phyloP scores from a whole-genome alignment of 352 stramenopile species.

The Pythium myriotylum region DNA sequence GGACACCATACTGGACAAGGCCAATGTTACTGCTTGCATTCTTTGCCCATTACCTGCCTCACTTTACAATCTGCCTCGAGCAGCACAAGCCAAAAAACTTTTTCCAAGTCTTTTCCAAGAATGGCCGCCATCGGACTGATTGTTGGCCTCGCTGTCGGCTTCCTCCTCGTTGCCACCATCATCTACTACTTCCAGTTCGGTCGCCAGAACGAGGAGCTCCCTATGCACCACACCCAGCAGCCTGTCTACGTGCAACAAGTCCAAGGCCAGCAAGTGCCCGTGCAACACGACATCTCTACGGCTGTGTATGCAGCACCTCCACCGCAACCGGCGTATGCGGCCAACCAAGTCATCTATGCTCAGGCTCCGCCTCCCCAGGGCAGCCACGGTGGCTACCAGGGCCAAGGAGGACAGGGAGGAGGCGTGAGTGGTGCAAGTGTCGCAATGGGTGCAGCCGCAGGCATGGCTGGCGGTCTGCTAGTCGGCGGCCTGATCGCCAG shows the following conservation, averaged over 20 bases:
- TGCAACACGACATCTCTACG: background rate
- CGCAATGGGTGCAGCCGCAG: too few species aligned
- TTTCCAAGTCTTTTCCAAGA: background rate
- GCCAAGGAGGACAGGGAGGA: too few species aligned
- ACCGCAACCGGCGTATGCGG: background rate
- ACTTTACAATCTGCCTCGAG: background rate
- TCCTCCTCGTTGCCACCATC: background rate
- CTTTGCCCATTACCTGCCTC: background rate
- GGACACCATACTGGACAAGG: too few species aligned
- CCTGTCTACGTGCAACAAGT: slow-evolving; percentile 7
- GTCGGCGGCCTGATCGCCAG: too few species aligned
- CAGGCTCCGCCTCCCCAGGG: background rate
- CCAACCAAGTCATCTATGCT: slow-evolving; percentile 4
- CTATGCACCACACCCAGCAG: slow-evolving; percentile 4
- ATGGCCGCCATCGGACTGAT: background rate
- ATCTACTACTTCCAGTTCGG: slow-evolving; percentile 14
- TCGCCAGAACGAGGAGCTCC: background rate
- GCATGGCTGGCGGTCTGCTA: too few species aligned
- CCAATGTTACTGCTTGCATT: background rate
- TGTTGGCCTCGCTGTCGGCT: background rate
- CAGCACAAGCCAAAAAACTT: background rate
- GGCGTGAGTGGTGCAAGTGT: too few species aligned
- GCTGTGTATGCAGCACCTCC: background rate
- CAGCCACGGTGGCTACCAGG: too few species aligned
- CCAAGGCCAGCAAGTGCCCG: slow-evolving; percentile 1